Conservation (phyloP, 371 early-diverging fungal species). For the Conidiobolus coronatus region DNA sequence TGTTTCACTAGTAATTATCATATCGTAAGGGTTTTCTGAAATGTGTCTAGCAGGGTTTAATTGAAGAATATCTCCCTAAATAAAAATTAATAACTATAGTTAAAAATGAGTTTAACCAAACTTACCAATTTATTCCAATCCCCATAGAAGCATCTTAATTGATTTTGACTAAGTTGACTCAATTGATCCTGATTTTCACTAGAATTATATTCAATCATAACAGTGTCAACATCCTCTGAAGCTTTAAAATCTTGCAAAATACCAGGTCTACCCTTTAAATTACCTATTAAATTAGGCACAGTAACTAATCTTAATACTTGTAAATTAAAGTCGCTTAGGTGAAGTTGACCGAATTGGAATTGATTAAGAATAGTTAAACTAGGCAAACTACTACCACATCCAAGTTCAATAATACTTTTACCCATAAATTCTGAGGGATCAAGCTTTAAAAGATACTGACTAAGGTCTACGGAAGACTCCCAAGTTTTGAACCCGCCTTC, state of each 20-base stretch:
- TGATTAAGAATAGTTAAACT: conserved; percentile 41
- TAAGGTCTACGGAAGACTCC: conserved; percentile 79
- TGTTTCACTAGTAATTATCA: conserved; percentile 83
- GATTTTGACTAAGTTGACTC: conserved; percentile 8
- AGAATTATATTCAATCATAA: conserved; percentile 10
- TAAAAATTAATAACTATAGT: not conserved
- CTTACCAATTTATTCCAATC: conserved; percentile 34
- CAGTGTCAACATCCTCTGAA: conserved; percentile 7
- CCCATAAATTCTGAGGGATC: conserved; percentile 15
- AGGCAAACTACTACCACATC: conserved; percentile 79
- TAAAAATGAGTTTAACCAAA: too few relatives aligned
- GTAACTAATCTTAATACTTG: conserved; percentile 71
- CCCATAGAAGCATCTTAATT: conserved; percentile 35
- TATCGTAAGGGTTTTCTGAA: conserved; percentile 25
- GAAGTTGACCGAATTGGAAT: conserved; percentile 26
- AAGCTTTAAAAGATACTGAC: conserved; percentile 28
- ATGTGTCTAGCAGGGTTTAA: not conserved
- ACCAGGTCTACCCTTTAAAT: conserved; percentile 15
- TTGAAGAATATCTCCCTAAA: not conserved
- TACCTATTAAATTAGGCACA: conserved; percentile 69
- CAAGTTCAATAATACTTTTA: conserved; percentile 50
- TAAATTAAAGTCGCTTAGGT: conserved; percentile 81
- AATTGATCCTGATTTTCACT: conserved; percentile 20
- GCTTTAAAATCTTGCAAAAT: conserved; percentile 2
- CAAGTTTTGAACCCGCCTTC: conserved; percentile 78